These are phyloP conservation scores for Magnolia changhungtana DNA, from an alignment of 164 flowering plant species.

Conservation along the genomic window DNA sequence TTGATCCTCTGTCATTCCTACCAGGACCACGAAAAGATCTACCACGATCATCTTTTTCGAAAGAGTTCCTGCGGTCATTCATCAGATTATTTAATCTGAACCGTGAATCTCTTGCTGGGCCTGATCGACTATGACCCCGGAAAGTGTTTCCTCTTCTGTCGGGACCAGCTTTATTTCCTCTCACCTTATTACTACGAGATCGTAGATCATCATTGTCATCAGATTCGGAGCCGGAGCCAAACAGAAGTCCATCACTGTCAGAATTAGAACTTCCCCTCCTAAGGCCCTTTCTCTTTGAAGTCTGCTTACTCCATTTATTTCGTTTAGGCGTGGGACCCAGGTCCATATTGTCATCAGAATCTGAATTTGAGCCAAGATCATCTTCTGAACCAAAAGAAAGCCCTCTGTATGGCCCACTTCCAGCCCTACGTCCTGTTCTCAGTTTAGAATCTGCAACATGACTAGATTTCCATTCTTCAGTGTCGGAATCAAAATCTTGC, in stretches of 20 bases:
- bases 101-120: conserved; percentile 12
- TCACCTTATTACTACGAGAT: conserved; percentile 20
- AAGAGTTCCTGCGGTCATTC: conserved; percentile 22
- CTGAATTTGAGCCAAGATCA: conserved; percentile 42
- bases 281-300: conserved; percentile 23
- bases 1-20: conserved; percentile 20
- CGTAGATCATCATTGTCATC: conserved; percentile 27
- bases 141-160: conserved; percentile 25
- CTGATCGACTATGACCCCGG: conserved; percentile 15
- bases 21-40: conserved; percentile 21
- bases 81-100: conserved; percentile 18
- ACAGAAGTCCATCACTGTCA: conserved; percentile 23
- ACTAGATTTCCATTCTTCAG: conserved; percentile 69
- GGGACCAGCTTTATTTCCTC: conserved; percentile 27
- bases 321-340: conserved; percentile 24
- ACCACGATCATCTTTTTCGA: conserved; percentile 19
- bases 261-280: conserved; percentile 25
- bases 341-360: conserved; percentile 35
- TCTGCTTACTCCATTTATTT: conserved; percentile 20
- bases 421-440: conserved; percentile 32
- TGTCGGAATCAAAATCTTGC: conserved; percentile 50
- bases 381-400: conserved; percentile 53
- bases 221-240: conserved; percentile 49
- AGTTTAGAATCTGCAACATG: conserved; percentile 49
- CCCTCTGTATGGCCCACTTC: conserved; percentile 29